phyloP scores from a whole-genome alignment of 768 basidiomycete genomes.

The Postia placenta region DNA sequence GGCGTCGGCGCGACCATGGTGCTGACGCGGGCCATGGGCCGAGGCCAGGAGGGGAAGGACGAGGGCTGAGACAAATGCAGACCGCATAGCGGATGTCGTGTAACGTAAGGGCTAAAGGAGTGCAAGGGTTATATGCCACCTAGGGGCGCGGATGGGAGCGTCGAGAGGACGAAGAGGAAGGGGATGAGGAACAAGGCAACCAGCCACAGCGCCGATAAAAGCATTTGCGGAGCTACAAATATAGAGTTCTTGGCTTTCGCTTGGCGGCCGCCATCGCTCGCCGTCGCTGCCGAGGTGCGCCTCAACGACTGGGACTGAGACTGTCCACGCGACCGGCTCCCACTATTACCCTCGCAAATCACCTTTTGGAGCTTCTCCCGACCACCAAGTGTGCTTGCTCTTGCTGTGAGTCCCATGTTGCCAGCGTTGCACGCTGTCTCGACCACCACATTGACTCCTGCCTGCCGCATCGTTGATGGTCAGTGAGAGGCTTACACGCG shows the following conservation, averaged over 20 bases:
- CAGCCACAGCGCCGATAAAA: conserved; percentile 5
- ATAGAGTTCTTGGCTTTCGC: conserved; percentile 1
- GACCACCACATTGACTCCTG: no score
- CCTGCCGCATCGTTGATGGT: no score
- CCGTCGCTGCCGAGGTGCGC: neutral
- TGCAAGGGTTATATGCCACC: neutral
- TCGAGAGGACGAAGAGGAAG: neutral
- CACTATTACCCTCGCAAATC: neutral
- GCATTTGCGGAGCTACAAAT: neutral
- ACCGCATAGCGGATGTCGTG: conserved; percentile 22
- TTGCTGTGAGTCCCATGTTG: no score
- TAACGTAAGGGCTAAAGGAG: conserved; percentile 6
- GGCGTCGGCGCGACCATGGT: conserved; percentile 10
- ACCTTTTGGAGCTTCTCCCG: neutral
- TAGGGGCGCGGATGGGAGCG: conserved; percentile 6
- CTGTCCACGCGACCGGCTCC: neutral
- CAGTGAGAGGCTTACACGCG: no score
- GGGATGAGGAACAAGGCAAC: conserved; percentile 24
- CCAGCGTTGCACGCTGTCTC: no score
- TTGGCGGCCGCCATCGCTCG: neutral
- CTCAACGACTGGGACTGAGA: neutral
- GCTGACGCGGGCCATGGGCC: conserved; percentile 25
- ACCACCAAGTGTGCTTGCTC: no score
- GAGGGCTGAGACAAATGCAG: conserved; percentile 23
- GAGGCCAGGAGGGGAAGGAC: conserved; percentile 35